Base-by-base conservation (phyloP, 768 basidiomycete genomes). In the Amanita pseudoporphyria region DNA sequence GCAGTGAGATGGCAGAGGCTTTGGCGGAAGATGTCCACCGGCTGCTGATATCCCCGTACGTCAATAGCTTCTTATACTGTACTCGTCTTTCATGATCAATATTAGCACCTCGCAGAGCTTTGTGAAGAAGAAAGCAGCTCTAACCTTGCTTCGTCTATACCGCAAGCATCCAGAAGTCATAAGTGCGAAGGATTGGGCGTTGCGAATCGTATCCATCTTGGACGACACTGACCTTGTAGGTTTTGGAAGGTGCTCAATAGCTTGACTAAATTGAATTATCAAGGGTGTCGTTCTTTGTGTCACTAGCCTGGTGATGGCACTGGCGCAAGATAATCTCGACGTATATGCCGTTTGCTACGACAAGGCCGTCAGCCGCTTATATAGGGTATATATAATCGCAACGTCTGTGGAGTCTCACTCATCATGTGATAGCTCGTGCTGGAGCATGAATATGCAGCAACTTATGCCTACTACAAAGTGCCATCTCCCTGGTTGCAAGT, bases 401-500 rank as follows among this genome's bases (percentile, higher is more conserved):
- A 16, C 42, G 41, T 10, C n/a, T 9, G 10, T 35, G 14, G 37
- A 46, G 14, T 31, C 9, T 24, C 12, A 22, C 28, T 16, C 30
- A 52, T 41, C 54, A 18, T 47, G 36, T 45, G 39, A 22, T 44
- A 95, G 92, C 76, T 99, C 57, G 77, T 97, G 14, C 85, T 98
- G 54, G 89, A 93, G 57, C 84, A 86, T 53, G 90, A 98, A 60
- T 95, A 87, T 60, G 71, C 83, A 6, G 74, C 85, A 31, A 86
- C 89, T 44, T 99, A 99, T 62, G 78, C 93, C 14, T 99, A 99
- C 64, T 99, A 99, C 68, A 92, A 93, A 68, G 91, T 98, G 2
- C 95, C 95, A 18, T 88, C 88, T 19, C 95, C 95, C 0, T 98
- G 95, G 96, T 71, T 97, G 30, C 95, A 98, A 68, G 91, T 98